These are phyloP conservation scores for Phaseolus lunatus DNA, from an alignment of 306 rosid species.

Conservation along the genomic window DNA sequence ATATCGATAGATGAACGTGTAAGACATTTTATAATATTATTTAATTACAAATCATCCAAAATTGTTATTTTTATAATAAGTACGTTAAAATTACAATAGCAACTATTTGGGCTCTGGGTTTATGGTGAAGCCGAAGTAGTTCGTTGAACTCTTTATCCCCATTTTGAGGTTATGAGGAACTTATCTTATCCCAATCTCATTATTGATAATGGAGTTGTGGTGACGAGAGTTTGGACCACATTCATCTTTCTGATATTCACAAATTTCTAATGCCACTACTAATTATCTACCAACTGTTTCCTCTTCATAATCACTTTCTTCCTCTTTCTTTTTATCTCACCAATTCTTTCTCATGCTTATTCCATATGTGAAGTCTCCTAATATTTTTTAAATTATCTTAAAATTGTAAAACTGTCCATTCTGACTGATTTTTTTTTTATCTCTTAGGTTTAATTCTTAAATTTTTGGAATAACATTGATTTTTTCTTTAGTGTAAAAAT, in stretches of 20 bases:
- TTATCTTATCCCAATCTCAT: conserved; percentile 40
- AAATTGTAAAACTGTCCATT: background rate
- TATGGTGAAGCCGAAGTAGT: background rate
- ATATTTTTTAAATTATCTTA: background rate
- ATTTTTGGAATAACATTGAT: too few relatives aligned
- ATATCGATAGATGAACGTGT: too few relatives aligned
- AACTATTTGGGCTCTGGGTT: background rate
- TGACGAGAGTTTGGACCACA: conserved; percentile 51
- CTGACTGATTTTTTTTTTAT: too few relatives aligned
- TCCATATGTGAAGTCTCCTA: background rate
- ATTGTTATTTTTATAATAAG: too few relatives aligned
- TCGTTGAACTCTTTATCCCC: background rate
- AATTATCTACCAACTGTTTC: background rate
- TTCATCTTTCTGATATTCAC: background rate
- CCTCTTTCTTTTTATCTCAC: background rate
- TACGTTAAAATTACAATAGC: too few relatives aligned
- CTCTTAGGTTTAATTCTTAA: too few relatives aligned
- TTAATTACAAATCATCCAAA: too few relatives aligned
- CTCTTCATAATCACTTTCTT: conserved; percentile 9
- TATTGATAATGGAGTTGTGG: conserved; percentile 40
- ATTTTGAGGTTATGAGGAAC: conserved; percentile 42
- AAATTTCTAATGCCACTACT: conserved; percentile 18
- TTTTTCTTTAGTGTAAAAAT: too few relatives aligned
- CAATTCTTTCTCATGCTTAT: background rate
- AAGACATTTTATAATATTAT: too few relatives aligned